Conservation (phyloP, 441 rosid genomes). For the Croton setiger region DNA sequence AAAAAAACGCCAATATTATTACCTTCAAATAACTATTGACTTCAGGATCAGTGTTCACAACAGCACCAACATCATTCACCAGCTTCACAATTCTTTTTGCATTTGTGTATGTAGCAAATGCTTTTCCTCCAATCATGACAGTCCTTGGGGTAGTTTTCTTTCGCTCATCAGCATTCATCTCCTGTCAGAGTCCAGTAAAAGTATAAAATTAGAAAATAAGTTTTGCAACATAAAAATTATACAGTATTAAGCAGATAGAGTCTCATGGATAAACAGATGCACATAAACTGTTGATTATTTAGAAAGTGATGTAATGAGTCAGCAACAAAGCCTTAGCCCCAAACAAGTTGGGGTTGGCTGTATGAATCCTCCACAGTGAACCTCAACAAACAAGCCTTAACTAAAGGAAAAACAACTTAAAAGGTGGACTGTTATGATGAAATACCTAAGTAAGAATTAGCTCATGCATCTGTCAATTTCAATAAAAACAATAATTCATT, state of each 20-base stretch:
- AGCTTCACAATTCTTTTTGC: constrained; percentile 96
- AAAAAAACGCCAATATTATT: constrained; percentile 9
- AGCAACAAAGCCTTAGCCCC: too few relatives aligned
- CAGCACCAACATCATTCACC: constrained; percentile 89
- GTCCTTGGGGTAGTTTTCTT: constrained; percentile 85
- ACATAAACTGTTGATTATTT: not conserved
- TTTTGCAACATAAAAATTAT: constrained; percentile 2
- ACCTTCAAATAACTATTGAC: constrained; percentile 90
- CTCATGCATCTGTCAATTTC: not conserved
- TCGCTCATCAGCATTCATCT: constrained; percentile 81
- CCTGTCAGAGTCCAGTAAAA: constrained; percentile 49
- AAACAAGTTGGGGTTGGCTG: too few relatives aligned
- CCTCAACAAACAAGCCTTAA: too few relatives aligned
- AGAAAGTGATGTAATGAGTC: not conserved
- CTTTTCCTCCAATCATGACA: constrained; percentile 97
- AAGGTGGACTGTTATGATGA: not conserved
- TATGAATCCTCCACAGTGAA: too few relatives aligned
- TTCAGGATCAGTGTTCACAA: constrained; percentile 91
- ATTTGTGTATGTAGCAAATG: constrained; percentile 96
- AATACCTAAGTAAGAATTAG: not conserved
- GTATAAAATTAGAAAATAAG: constrained; percentile 4
- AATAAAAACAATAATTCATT: not conserved
- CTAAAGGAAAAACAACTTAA: not conserved
- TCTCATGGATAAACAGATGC: not conserved
- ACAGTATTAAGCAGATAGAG: not conserved